These are phyloP conservation scores for Penicillium cinerascens DNA, from an alignment of 495 filamentous ascomycete species.

Conservation along the genomic window DNA sequence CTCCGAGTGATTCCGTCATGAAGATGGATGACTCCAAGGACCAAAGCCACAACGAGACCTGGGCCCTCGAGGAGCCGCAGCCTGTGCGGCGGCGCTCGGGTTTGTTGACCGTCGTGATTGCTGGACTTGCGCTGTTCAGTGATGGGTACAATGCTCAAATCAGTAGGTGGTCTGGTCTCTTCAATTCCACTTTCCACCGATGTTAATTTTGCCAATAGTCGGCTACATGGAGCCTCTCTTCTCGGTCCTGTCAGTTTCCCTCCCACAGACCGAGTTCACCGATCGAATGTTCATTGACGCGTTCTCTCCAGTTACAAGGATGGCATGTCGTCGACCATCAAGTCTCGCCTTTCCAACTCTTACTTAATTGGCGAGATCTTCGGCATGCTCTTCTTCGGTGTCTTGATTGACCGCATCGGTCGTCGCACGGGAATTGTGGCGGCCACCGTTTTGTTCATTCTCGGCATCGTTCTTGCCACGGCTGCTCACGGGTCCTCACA, in stretches of 20 bases:
- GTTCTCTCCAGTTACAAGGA: constrained; percentile 21
- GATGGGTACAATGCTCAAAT: constrained; percentile 46
- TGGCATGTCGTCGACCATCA: constrained; percentile 33
- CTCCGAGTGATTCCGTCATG: constrained; percentile 11
- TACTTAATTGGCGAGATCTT: constrained; percentile 36
- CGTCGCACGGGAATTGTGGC: constrained; percentile 26
- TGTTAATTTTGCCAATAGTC: constrained; percentile 15
- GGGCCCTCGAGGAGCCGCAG: constrained; percentile 10
- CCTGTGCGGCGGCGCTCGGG: constrained; percentile 12
- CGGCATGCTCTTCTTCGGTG: constrained; percentile 35
- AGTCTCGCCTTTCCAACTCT: constrained; percentile 30
- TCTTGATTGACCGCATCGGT: constrained; percentile 29
- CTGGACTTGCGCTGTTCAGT: constrained; percentile 37
- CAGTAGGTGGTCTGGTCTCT: constrained; percentile 11
- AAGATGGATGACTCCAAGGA: constrained; percentile 11
- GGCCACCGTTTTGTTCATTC: constrained; percentile 25
- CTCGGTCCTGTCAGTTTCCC: constrained; percentile 27
- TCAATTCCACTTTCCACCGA: too few relatives aligned
- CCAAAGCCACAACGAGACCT: constrained; percentile 1
- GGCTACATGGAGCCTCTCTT: constrained; percentile 43
- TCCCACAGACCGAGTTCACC: not conserved
- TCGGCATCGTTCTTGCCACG: constrained; percentile 29
- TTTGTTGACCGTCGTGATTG: constrained; percentile 32
- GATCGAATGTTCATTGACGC: not conserved
- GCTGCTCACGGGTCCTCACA: constrained; percentile 28